Base-by-base conservation (phyloP, 2,329 filamentous ascomycete genomes). In the Coleophoma crateriformis region DNA sequence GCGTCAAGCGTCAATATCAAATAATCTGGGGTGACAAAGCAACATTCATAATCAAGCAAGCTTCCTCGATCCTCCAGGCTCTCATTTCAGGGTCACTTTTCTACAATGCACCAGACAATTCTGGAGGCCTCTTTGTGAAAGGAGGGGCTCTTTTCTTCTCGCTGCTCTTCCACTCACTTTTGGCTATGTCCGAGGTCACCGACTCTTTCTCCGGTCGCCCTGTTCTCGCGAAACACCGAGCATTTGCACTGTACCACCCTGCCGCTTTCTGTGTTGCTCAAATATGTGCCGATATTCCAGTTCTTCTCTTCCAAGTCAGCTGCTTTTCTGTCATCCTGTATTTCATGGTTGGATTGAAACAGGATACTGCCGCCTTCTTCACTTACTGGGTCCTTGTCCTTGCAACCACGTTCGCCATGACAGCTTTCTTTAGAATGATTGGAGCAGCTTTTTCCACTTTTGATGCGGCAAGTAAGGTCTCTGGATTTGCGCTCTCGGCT, bases 31-130 rank as follows among this genome's bases (percentile, higher is more conserved):
- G 82, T 38, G 82, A 87, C 63, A 84, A 82, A 56, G 71, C 77
- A 0, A 82, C 80, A 0, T 79, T 85, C 37, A 56, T 82, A 53
- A 81, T 85, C 66, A 84, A 83, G 60, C 81, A 85, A 56, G 64
- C 71, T 5, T 74, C 76, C 0, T 82, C 77, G 1, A 59, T 86
- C 7, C 58, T 73, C 0, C 79, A 85, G 57, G 81, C 83, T 0
- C 64, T 88, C 5, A 78, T 87, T 50, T 72, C 76, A 2, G 84
- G 83, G 7, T 86, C 82, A 0, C 71, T 87, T 3, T 88, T 88
- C 66, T 88, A 87, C 66, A 74, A 82, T 49, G 78, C 82, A 0
- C 75, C 82, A 0, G 51, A 68, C 20, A 79, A 76, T 45, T 79
- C 81, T 0, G 71, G 66, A 1, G 84, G 84, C 8, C 65, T 88